phyloP scores from a whole-genome alignment of 83 land plant species.

The Picea engelmannii region DNA sequence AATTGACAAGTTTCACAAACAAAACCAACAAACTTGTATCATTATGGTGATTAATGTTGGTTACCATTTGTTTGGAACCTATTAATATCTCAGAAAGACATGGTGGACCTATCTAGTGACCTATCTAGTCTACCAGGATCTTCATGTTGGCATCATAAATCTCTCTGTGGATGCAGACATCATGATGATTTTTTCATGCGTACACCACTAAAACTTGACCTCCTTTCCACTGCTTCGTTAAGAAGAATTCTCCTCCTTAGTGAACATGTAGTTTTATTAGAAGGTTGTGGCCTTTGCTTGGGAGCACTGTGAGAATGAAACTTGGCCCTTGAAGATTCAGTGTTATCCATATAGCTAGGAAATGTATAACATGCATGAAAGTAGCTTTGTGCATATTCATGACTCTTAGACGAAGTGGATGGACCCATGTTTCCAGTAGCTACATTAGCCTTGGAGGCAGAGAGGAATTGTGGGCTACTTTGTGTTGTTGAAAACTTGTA shows the following conservation, averaged over 20 bases:
- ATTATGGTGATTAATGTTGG: no score
- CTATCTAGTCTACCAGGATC: no score
- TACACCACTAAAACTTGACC: constrained; percentile 12
- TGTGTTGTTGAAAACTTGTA: constrained; percentile 24
- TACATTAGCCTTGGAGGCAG: constrained; percentile 5
- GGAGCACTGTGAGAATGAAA: constrained; percentile 62
- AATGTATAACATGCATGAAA: constrained; percentile 46
- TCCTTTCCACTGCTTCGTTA: constrained; percentile 8
- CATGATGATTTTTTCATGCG: no score
- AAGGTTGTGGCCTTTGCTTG: constrained; percentile 42
- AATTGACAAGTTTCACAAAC: no score
- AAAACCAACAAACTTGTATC: no score
- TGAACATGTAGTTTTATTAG: constrained; percentile 28
- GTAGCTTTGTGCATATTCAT: constrained; percentile 34
- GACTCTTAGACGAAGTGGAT: constrained; percentile 55
- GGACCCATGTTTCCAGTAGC: constrained; percentile 35
- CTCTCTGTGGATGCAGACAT: no score
- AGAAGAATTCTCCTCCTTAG: background rate
- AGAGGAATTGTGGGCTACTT: constrained; percentile 53
- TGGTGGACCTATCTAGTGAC: no score
- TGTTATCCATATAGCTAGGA: constrained; percentile 66
- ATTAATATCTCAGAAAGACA: no score
- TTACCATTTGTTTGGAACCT: no score
- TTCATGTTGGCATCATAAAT: no score
- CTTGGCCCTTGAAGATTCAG: constrained; percentile 63